phyloP scores from a whole-genome alignment of 805 yeast species.

The Kazachstania psychrophila region DNA sequence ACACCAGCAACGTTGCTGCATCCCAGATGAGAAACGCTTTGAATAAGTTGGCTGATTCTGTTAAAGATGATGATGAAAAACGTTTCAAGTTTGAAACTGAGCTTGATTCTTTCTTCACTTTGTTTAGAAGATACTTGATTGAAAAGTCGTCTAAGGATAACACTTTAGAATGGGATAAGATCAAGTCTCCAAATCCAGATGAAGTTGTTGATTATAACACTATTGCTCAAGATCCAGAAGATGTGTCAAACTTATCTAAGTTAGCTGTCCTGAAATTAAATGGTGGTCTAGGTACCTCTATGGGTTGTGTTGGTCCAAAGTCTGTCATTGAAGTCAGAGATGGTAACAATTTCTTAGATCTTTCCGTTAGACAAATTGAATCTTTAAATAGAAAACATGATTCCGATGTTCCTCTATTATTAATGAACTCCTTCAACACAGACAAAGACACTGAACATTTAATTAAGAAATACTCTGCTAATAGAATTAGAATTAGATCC shows the following conservation, averaged over 20 bases:
- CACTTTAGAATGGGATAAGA: conserved; percentile 82
- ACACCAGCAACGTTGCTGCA: conserved; percentile 91
- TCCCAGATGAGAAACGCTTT: conserved; percentile 96
- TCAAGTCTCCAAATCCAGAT: conserved; percentile 78
- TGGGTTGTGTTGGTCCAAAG: conserved; percentile 97
- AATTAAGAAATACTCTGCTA: conserved; percentile 94
- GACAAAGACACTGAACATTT: conserved; percentile 86
- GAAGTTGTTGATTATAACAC: conserved; percentile 80
- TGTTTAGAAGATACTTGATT: conserved; percentile 83
- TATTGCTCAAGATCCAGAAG: conserved; percentile 24
- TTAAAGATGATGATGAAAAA: conserved; percentile 38
- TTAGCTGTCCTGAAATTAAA: conserved; percentile 92
- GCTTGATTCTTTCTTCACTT: conserved; percentile 88
- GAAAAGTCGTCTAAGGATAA: conserved; percentile 76
- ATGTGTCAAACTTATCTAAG: conserved; percentile 47
- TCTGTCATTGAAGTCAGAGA: conserved; percentile 97
- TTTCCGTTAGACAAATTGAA: conserved; percentile 94
- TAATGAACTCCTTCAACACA: conserved; percentile 98
- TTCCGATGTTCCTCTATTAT: conserved; percentile 87
- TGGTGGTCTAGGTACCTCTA: conserved; percentile 97
- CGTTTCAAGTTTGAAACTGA: conserved; percentile 58
- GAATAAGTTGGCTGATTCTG: conserved; percentile 81
- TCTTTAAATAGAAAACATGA: conserved; percentile 83
- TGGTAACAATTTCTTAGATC: conserved; percentile 92
- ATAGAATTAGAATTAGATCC: conserved; percentile 87